Conservation (phyloP, 495 filamentous ascomycete genomes). For the Poronia punctata region DNA sequence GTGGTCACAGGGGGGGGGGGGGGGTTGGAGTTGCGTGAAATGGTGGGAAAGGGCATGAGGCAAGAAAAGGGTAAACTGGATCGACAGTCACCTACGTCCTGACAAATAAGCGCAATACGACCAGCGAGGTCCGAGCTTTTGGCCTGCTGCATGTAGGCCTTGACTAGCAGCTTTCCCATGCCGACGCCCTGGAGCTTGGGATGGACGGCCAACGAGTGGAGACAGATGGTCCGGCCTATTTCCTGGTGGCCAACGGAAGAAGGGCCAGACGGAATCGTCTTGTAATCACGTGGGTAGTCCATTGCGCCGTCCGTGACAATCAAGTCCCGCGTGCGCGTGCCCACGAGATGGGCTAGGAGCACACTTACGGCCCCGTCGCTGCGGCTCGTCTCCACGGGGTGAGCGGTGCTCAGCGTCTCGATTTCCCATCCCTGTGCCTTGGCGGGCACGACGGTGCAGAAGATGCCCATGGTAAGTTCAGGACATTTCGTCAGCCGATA, state of each 20-base stretch:
- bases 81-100: constrained; percentile 42
- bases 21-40: neutral
- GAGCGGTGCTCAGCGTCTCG: constrained; percentile 41
- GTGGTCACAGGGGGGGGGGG: neutral
- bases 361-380: constrained; percentile 45
- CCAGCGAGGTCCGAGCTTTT: constrained; percentile 58
- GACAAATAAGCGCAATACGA: constrained; percentile 69
- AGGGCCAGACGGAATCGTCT: constrained; percentile 24
- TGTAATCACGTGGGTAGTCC: constrained; percentile 63
- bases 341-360: constrained; percentile 76
- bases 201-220: constrained; percentile 77
- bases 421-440: constrained; percentile 38
- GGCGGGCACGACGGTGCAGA: constrained; percentile 50
- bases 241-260: constrained; percentile 56
- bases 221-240: constrained; percentile 61
- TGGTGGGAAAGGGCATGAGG: neutral
- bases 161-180: constrained; percentile 68
- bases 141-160: constrained; percentile 64
- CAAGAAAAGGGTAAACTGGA: neutral
- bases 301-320: constrained; percentile 72
- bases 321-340: constrained; percentile 55
- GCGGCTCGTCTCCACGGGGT: constrained; percentile 41
- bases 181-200: constrained; percentile 68
- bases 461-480: constrained; percentile 77
- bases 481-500: constrained; percentile 75